Percentiles rank a stretch among this genome's conserved stretches.
Conservation (phyloP, 345 rosid genomes). For the Eucalyptus erythrocorys region DNA sequence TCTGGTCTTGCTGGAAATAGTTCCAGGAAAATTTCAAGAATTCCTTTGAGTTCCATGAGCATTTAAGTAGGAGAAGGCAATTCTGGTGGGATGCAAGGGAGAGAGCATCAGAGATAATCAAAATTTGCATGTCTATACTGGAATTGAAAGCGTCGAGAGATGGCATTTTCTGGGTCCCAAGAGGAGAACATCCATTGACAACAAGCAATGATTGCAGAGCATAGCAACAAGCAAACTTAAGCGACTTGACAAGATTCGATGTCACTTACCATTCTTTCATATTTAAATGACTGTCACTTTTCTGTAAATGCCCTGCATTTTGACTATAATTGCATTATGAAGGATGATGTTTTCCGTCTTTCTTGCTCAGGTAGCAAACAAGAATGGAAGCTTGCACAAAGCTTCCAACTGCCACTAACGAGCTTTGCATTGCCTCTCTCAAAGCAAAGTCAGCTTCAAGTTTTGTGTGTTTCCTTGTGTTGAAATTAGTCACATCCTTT, state of each 20-base stretch:
- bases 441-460: conserved; percentile 87
- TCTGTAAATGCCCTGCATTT: neutral
- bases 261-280: conserved; percentile 60
- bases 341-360: neutral
- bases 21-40: conserved; percentile 46
- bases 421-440: conserved; percentile 53
- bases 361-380: conserved; percentile 46
- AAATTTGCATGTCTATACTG: conserved; percentile 58
- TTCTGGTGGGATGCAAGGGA: conserved; percentile 65
- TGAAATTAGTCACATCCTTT: neutral
- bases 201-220: conserved; percentile 39
- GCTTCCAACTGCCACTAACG: conserved; percentile 53
- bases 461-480: conserved; percentile 3
- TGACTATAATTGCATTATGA: neutral
- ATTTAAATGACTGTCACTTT: conserved; percentile 32
- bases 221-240: conserved; percentile 71
- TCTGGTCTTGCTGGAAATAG: conserved; percentile 32
- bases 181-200: conserved; percentile 30
- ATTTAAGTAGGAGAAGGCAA: conserved; percentile 56
- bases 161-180: conserved; percentile 49
- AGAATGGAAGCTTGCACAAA: conserved; percentile 76
- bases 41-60: conserved; percentile 77
- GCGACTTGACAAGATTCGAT: conserved; percentile 55
- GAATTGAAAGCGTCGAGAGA: conserved; percentile 87
- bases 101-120: conserved; percentile 56